Evolutionary conservation across 139 green algal species (phyloP).

Genomic region (Yamagishiella unicocca): DNA sequence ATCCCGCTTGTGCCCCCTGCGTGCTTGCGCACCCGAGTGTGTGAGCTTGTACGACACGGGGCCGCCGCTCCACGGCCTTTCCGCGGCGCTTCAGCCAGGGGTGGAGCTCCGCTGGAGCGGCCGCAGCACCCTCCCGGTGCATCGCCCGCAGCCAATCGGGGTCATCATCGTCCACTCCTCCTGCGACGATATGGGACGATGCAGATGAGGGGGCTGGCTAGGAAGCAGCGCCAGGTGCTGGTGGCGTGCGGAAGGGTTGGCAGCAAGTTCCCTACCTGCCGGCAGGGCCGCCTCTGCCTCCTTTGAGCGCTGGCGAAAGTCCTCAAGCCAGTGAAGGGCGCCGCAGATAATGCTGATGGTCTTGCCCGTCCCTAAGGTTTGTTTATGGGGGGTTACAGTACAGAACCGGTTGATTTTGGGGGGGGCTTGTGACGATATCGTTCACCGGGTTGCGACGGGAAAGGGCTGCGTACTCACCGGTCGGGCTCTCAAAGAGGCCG

Average conservation of each 20-base stretch:
- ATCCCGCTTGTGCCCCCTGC: not conserved
- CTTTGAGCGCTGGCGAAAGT: slow-evolving; percentile 6
- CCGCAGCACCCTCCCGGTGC: not conserved
- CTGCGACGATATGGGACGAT: not conserved
- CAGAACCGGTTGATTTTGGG: no score
- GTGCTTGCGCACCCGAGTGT: not conserved
- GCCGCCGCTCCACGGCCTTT: not conserved
- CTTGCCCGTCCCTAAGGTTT: slow-evolving; percentile 87
- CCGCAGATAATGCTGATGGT: slow-evolving; percentile 95
- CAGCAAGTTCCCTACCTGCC: not conserved
- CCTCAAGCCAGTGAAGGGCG: slow-evolving; percentile 71
- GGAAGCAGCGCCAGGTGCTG: no score
- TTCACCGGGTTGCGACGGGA: no score
- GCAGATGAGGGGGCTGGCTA: not conserved
- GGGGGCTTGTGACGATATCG: no score
- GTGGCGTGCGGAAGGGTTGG: not conserved
- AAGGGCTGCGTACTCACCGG: slow-evolving; percentile 66
- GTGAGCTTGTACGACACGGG: not conserved
- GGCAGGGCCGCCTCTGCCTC: slow-evolving; percentile 10
- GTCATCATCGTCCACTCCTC: slow-evolving; percentile 39
- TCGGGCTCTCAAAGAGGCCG: slow-evolving; percentile 94
- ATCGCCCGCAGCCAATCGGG: slow-evolving; percentile 58
- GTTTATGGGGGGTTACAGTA: not conserved
- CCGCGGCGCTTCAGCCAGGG: not conserved
- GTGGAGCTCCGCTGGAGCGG: not conserved